Percentiles rank a stretch among this genome's conserved stretches.
These are phyloP conservation scores for Lyophyllum semitale DNA, from an alignment of 768 basidiomycete species.

Conservation along the genomic window DNA sequence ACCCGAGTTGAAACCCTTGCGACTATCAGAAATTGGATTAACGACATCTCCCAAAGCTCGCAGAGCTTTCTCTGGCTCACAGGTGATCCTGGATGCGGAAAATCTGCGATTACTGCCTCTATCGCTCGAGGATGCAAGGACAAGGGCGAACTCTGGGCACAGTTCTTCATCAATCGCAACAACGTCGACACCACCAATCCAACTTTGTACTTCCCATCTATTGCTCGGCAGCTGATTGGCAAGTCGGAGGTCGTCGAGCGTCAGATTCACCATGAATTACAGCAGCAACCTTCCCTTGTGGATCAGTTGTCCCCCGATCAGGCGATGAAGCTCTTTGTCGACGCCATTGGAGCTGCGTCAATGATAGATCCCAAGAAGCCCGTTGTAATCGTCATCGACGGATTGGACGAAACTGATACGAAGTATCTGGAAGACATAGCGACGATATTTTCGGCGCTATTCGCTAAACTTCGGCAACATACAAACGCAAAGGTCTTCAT, in stretches of 20 bases:
- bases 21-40: background rate
- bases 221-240: constrained; percentile 17
- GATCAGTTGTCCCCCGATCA: constrained; percentile 13
- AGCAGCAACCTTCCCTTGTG: constrained; percentile 9
- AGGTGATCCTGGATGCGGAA: background rate
- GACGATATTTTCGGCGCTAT: constrained; percentile 15
- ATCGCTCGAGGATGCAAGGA: constrained; percentile 7
- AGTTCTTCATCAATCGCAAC: constrained; percentile 17
- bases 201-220: constrained; percentile 17
- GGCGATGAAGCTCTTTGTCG: constrained; percentile 16
- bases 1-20: background rate
- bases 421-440: constrained; percentile 9
- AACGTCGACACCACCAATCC: constrained; percentile 15
- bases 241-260: constrained; percentile 2
- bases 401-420: constrained; percentile 19
- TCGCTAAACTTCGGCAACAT: constrained; percentile 3
- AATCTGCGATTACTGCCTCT: constrained; percentile 13
- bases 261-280: constrained; percentile 7
- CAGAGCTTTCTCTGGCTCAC: constrained; percentile 9
- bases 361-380: constrained; percentile 4
- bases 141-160: constrained; percentile 13
- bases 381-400: constrained; percentile 22
- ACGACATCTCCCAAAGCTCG: background rate
- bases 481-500: constrained; percentile 20
- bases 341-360: constrained; percentile 9